Evolutionary conservation across 176 grass and related monocot species (phyloP).

Genomic region (Triticum aestivum): DNA sequence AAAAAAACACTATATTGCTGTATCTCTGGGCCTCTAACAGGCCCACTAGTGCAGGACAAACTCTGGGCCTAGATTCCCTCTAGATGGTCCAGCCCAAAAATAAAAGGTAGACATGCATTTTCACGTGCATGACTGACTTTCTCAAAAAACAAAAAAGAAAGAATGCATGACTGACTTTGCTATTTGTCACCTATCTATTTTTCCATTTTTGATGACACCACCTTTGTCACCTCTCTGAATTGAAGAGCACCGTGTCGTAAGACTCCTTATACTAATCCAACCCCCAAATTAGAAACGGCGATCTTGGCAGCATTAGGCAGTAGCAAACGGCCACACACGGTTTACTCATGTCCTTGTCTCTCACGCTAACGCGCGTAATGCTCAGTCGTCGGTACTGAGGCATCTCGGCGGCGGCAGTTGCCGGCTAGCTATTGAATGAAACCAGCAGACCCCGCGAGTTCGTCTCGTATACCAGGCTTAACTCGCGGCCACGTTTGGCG

Average conservation of each 20-base stretch:
- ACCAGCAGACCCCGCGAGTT: not conserved
- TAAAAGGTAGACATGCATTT: too few relatives aligned
- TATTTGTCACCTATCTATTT: too few relatives aligned
- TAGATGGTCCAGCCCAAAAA: too few relatives aligned
- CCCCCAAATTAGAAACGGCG: not conserved
- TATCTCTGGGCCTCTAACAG: too few relatives aligned
- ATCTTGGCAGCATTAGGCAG: not conserved
- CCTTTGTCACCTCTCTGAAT: not conserved
- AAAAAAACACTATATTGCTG: too few relatives aligned
- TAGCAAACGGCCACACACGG: not conserved
- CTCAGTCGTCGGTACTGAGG: not conserved
- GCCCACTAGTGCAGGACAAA: too few relatives aligned
- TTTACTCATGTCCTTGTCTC: not conserved
- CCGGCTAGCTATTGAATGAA: slow-evolving; percentile 12
- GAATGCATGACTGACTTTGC: too few relatives aligned
- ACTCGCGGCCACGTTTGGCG: not conserved
- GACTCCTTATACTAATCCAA: not conserved
- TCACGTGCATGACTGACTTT: too few relatives aligned
- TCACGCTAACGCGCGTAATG: not conserved
- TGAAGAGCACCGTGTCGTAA: not conserved
- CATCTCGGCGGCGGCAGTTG: not conserved
- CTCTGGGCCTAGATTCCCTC: too few relatives aligned
- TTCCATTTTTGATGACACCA: too few relatives aligned
- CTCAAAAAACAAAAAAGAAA: too few relatives aligned
- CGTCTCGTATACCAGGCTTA: slow-evolving; percentile 10